Evolutionary conservation across 2,329 filamentous ascomycete genomes (phyloP), one percentile per base, ranked within the genome.

Genomic region (Dothidotthia symphoricarpi): DNA sequence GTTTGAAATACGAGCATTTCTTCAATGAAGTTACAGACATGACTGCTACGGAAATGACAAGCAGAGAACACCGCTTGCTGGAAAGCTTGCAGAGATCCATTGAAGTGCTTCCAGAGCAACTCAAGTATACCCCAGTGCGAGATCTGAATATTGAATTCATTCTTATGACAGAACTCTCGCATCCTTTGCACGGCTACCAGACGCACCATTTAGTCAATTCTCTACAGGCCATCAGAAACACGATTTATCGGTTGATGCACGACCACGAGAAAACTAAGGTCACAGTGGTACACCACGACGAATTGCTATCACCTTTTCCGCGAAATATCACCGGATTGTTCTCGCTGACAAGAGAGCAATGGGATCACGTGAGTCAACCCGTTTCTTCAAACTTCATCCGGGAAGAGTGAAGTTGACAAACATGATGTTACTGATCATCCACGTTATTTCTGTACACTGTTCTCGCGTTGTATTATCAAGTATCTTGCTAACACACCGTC

Each of bases 1-100:
- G 57, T 6, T 13, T 60, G 33, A 60, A 60, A 28, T 41, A 39
- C 11, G 55, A 60, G 28, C 52, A 57, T 15, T 49, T 47, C 9
- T 9, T 29, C 5, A 27, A 25, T 24, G n/a, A 3, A 17, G 13
- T 9, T 1, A 4, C 8, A n/a, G 10, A 16, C 11, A 22, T 9
- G 19, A 13, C 13, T 25, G 16, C 12, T 16, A 13, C 24, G 12
- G 6, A 13, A 4, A 15, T n/a, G n/a, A n/a, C n/a, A n/a, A n/a
- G n/a, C n/a, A n/a, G n/a, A n/a, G n/a, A n/a, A n/a, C n/a, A n/a
- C n/a, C 28, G 15, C 12, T 33, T 12, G 49, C 31, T 48, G 4
- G 6, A n/a, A 3, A 10, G 22, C 4, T 19, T 39, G 12, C 10
- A 15, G 16, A 24, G 29, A 12, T 37, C 32, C 11, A 14, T 34